Evolutionary conservation across 78 protist species (phyloP).

Genomic region (Dictyostelium firmibasis): DNA sequence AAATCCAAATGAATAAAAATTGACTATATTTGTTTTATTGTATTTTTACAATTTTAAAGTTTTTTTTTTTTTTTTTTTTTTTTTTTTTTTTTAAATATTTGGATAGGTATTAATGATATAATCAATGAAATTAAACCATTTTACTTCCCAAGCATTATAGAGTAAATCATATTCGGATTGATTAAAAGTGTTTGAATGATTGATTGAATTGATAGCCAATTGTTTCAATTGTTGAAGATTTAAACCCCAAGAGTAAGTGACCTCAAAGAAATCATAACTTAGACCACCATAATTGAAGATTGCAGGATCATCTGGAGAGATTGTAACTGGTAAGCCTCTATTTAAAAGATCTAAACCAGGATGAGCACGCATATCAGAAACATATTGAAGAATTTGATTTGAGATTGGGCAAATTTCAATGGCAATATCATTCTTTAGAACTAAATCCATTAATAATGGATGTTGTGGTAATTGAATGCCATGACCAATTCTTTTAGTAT

Average conservation of each 20-base stretch:
- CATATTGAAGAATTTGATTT: slow-evolving; percentile 83
- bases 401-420: slow-evolving; percentile 87
- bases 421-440: slow-evolving; percentile 28
- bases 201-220: slow-evolving; percentile 41
- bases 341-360: slow-evolving; percentile 60
- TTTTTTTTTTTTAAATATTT: background rate
- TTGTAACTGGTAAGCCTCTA: slow-evolving; percentile 65
- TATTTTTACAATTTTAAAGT: background rate
- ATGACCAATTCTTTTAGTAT: slow-evolving; percentile 86
- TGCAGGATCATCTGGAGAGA: slow-evolving; percentile 78
- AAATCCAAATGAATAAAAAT: no score
- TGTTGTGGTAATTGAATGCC: slow-evolving; percentile 71
- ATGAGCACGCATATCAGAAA: slow-evolving; percentile 70
- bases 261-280: slow-evolving; percentile 66
- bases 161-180: background rate
- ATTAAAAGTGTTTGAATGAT: background rate
- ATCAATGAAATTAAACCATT: slow-evolving; percentile 25
- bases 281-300: slow-evolving; percentile 52
- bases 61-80: background rate
- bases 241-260: slow-evolving; percentile 27
- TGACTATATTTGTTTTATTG: no score
- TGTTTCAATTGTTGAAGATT: slow-evolving; percentile 46
- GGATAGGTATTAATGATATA: background rate
- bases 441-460: slow-evolving; percentile 50
- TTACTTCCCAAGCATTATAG: background rate